Evolutionary conservation across 495 filamentous ascomycete species (phyloP).

Genomic region (Annulohypoxylon nitens): DNA sequence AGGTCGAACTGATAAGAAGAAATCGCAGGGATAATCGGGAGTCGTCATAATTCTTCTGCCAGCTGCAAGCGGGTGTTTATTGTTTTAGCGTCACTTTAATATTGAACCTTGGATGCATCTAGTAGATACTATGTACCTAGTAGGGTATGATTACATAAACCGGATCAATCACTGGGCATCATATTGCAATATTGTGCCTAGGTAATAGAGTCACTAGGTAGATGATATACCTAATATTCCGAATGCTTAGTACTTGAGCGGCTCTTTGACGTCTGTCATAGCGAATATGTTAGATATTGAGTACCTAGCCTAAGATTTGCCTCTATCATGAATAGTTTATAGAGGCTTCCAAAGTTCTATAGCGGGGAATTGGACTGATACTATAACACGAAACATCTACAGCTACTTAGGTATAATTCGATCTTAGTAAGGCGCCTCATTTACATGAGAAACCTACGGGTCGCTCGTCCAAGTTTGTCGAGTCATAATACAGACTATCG

Average conservation of each 20-base stretch:
- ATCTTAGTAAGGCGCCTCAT: neutral
- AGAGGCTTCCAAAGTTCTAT: too few relatives aligned
- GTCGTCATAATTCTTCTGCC: constrained; percentile 1
- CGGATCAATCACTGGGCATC: too few relatives aligned
- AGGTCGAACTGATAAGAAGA: neutral
- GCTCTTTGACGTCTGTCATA: too few relatives aligned
- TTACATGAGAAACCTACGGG: neutral
- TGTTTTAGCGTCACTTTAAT: neutral
- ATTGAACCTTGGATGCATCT: neutral
- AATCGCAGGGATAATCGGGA: neutral
- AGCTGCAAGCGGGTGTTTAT: constrained; percentile 5
- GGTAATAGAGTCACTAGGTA: too few relatives aligned
- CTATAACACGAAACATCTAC: neutral
- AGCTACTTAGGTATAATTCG: neutral
- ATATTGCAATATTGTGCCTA: too few relatives aligned
- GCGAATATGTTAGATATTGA: too few relatives aligned
- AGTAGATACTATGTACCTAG: neutral
- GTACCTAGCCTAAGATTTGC: too few relatives aligned
- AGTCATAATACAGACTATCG: neutral
- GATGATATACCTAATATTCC: too few relatives aligned
- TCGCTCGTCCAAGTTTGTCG: neutral
- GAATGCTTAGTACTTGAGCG: too few relatives aligned
- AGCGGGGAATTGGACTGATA: neutral
- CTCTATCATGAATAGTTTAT: neutral
- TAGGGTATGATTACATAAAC: too few relatives aligned